Evolutionary conservation across 1,139 yeast species (phyloP).

Genomic region (Diutina pseudorugosa): DNA sequence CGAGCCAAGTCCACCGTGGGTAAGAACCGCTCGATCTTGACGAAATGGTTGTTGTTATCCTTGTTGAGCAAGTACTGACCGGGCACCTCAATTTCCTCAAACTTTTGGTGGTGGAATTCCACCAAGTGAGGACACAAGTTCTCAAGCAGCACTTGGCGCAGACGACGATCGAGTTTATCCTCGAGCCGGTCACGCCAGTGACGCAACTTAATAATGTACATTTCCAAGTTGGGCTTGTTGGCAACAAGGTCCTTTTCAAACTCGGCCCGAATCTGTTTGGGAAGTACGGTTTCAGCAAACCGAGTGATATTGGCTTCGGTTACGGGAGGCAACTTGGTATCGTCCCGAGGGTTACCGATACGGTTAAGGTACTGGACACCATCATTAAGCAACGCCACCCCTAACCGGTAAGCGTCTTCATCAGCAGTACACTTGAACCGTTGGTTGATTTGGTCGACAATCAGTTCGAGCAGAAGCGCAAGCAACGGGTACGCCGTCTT

Average conservation of each 20-base stretch:
- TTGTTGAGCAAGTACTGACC: slow-evolving; percentile 84
- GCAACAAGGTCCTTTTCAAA: slow-evolving; percentile 86
- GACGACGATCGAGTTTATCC: slow-evolving; percentile 76
- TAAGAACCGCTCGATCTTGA: slow-evolving; percentile 85
- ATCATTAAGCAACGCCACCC: slow-evolving; percentile 85
- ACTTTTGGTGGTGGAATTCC: slow-evolving; percentile 95
- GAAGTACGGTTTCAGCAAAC: slow-evolving; percentile 88
- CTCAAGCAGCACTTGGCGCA: slow-evolving; percentile 70
- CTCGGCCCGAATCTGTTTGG: slow-evolving; percentile 80
- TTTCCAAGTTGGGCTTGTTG: slow-evolving; percentile 80
- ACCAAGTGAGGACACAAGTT: slow-evolving; percentile 89
- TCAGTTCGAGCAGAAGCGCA: slow-evolving; percentile 84
- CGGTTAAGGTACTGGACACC: slow-evolving; percentile 85
- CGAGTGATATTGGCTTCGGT: slow-evolving; percentile 84
- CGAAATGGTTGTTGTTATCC: slow-evolving; percentile 78
- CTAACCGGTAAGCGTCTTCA: slow-evolving; percentile 90
- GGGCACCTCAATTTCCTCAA: slow-evolving; percentile 95
- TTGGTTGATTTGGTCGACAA: slow-evolving; percentile 91
- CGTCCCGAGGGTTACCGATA: slow-evolving; percentile 74
- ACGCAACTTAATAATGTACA: slow-evolving; percentile 71
- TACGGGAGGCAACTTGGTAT: slow-evolving; percentile 79
- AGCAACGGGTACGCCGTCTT: slow-evolving; percentile 93
- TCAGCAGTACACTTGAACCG: slow-evolving; percentile 91
- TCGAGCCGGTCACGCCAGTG: slow-evolving; percentile 92
- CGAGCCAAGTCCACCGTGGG: slow-evolving; percentile 84